Base-by-base conservation (phyloP, 345 rosid species). In the Xanthoceras sorbifolium region DNA sequence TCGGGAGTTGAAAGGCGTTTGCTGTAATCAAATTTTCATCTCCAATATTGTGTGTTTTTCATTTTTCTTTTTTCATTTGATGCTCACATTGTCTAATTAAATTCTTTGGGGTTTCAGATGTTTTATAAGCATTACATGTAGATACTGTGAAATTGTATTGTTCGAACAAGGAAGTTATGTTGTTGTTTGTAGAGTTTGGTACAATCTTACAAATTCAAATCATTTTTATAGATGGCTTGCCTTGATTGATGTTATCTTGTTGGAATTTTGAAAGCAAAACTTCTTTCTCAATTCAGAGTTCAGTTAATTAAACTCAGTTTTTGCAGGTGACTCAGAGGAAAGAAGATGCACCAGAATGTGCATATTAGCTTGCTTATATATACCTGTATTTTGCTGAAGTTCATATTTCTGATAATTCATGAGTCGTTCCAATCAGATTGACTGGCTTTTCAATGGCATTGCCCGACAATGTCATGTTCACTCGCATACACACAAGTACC, bases 91-190 rank as follows among this genome's bases (percentile, higher is more conserved):
- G 82, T 67, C 74, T 50, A 12, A 69, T 73, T 67, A 38, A 79
- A 65, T 42, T 44, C 78, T 75, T 73, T 25, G 75, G 77, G 67
- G 40, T 52, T 44, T 70, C 72, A 66, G 73, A 7, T 80, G 71
- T 68, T 71, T 77, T 79, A 68, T 69, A 78, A 81, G 77, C 75
- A 85, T 84, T 84, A 71, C 81, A 65, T 88, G 95, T 91, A 86
- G 93, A 91, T 91, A 85, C 72, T 42, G 76, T 79, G 84, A 76
- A 61, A 67, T 81, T 69, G 79, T 74, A 79, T 48, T 72, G 61
- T 50, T 81, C 77, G 46, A 54, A 70, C 66, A 42, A 76, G 77
- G 76, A 57, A 65, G 67, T 73, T 66, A 9, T 38, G 7, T 44
- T 46, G 44, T 67, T 73, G 54, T 54, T 60, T 71, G 81, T 71